phyloP scores from a whole-genome alignment of 2,329 filamentous ascomycete species.

The Arthroderma sp. region DNA sequence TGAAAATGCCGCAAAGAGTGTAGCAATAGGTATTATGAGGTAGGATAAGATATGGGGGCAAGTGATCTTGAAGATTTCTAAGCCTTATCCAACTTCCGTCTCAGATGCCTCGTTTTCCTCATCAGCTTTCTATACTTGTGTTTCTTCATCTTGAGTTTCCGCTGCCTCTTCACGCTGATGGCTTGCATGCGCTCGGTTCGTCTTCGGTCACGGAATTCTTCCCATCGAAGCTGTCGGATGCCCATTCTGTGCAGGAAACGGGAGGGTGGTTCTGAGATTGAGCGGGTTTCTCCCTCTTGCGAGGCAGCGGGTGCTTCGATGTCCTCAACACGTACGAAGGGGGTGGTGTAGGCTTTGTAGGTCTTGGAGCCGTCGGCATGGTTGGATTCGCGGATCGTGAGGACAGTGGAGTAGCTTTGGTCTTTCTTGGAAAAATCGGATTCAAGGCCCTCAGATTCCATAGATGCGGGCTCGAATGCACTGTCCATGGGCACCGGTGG shows the following conservation, averaged over 20 bases:
- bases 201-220: slow-evolving; percentile 35
- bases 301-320: slow-evolving; percentile 24
- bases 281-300: slow-evolving; percentile 15
- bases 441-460: slow-evolving; percentile 19
- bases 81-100: slow-evolving; percentile 66
- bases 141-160: slow-evolving; percentile 99
- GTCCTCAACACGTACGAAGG: slow-evolving; percentile 31
- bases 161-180: slow-evolving; percentile 82
- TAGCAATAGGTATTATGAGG: neutral
- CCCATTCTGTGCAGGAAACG: slow-evolving; percentile 51
- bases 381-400: slow-evolving; percentile 41
- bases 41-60: neutral
- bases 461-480: slow-evolving; percentile 21
- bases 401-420: slow-evolving; percentile 36
- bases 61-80: slow-evolving; percentile 9
- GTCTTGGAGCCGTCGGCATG: slow-evolving; percentile 37
- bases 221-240: slow-evolving; percentile 47
- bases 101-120: slow-evolving; percentile 76
- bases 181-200: slow-evolving; percentile 50
- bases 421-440: slow-evolving; percentile 17
- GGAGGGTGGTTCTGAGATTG: slow-evolving; percentile 6
- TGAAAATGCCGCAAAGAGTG: neutral
- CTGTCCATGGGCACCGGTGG: slow-evolving; percentile 51
- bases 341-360: slow-evolving; percentile 39
- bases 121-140: slow-evolving; percentile 99